Evolutionary conservation across 306 rosid genomes (phyloP), one percentile per base, ranked within the genome.

Genomic region (Macrotyloma uniflorum): DNA sequence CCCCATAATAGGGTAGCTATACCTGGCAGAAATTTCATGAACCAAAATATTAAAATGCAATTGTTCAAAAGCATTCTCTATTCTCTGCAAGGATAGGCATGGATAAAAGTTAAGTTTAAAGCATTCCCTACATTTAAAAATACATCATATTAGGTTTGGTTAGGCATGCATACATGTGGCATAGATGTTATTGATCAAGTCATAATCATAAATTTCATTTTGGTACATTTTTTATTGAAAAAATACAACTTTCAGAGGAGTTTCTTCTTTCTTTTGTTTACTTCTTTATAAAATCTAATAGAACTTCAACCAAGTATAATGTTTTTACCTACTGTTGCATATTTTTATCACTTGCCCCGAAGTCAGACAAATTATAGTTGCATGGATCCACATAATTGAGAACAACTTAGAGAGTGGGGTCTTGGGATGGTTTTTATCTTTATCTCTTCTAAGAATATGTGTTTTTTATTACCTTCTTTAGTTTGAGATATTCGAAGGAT

Each of bases 341-440:
- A 35, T 35, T 20, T 23, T 23, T 6, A 33, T 51, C 64, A 15
- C 65, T 50, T 16, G 30, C 79, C 69, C 26, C 15, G 20, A 16
- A 14, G 50, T 20, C 12, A 28, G 80, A 61, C 79, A 61, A 33
- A 61, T 26, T 8, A 40, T 18, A 22, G 76, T 32, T 33, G 57
- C 32, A 36, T 68, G 67, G 71, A 68, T 68, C 81, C 81, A 81
- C 77, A 68, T 47, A 58, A 68, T 59, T 3, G 55, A 73, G 68
- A 77, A 46, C 66, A 36, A 68, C 53, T 54, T n/a, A 4, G 46
- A 64, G 7, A 22, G 66, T 72, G 81, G 72, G 77, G 77, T 26
- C 40, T 9, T 70, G 43, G 40, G n/a, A 13, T 42, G 35, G 20
- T 43, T 67, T 66, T 68, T 15, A 16, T 45, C 74, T 68, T 16